These are phyloP conservation scores for Passiflora organensis DNA, from an alignment of 345 rosid species.

Conservation along the genomic window DNA sequence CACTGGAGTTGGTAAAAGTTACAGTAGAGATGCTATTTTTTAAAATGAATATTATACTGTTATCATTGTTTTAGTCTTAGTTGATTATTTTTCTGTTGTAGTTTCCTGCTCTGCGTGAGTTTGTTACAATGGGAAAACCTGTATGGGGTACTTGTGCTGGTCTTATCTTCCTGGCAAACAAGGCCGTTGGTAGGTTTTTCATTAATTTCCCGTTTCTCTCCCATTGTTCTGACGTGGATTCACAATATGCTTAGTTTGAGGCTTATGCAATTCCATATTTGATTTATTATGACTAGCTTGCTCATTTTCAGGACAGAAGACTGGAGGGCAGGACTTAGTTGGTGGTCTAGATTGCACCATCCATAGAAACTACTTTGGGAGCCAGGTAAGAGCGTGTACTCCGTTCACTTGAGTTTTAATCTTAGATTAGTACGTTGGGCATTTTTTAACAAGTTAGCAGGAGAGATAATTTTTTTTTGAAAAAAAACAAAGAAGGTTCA, in stretches of 20 bases:
- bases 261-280: too few relatives aligned
- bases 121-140: constrained; percentile 82
- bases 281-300: neutral
- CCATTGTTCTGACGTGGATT: neutral
- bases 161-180: constrained; percentile 25
- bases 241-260: neutral
- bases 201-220: neutral
- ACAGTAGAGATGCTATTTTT: too few relatives aligned
- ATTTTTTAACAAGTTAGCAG: too few relatives aligned
- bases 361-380: constrained; percentile 85
- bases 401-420: neutral
- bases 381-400: constrained; percentile 54
- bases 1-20: too few relatives aligned
- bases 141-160: constrained; percentile 99
- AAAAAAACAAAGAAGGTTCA: too few relatives aligned
- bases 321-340: constrained; percentile 82
- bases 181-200: neutral
- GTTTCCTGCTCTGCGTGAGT: constrained; percentile 91
- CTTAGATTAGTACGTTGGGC: too few relatives aligned
- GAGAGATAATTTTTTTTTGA: too few relatives aligned
- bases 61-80: neutral
- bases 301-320: constrained; percentile 70
- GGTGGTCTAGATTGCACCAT: constrained; percentile 91
- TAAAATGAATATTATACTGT: neutral
- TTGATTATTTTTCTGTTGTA: constrained; percentile 18